A percentile compares a stretch with the other conserved stretches of the same genome.
Evolutionary conservation across 2,329 filamentous ascomycete genomes (phyloP).

Genomic region (Lasiodiplodia citricola): DNA sequence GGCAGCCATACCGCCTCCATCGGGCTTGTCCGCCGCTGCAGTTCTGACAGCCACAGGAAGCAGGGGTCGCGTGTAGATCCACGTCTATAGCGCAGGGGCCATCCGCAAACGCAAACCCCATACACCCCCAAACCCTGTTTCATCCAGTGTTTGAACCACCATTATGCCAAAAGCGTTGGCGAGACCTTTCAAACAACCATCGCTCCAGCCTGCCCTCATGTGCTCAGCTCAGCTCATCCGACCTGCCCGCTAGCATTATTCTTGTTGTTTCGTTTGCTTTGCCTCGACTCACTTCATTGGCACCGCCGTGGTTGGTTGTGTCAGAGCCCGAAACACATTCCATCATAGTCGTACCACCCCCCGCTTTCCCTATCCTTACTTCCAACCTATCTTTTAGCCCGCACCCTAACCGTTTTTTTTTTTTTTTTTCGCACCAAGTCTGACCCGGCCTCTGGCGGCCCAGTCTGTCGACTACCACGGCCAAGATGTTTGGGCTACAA

Average conservation of each 20-base stretch:
- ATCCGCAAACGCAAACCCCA: neutral
- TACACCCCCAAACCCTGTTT: conserved; percentile 4
- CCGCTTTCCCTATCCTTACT: neutral
- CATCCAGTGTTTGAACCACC: neutral
- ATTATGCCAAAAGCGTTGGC: neutral
- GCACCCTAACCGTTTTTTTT: too few relatives aligned
- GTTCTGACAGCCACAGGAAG: neutral
- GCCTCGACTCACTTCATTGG: neutral
- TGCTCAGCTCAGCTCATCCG: neutral
- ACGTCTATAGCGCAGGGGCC: conserved; percentile 16
- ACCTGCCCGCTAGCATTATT: neutral
- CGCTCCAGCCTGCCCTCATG: neutral
- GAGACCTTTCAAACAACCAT: neutral
- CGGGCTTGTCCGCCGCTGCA: neutral
- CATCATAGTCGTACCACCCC: conserved; percentile 16
- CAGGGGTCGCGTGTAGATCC: conserved; percentile 10
- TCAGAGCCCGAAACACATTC: conserved; percentile 11
- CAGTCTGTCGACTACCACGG: neutral
- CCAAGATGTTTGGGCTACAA: neutral
- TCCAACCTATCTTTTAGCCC: neutral
- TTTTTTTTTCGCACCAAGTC: conserved; percentile 1
- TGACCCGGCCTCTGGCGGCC: neutral
- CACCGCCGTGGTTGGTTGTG: neutral
- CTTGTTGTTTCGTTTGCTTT: neutral
- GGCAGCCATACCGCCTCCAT: conserved; percentile 7